Conservation (phyloP, 2,329 filamentous ascomycete species). For the Pseudocercospora eumusae region DNA sequence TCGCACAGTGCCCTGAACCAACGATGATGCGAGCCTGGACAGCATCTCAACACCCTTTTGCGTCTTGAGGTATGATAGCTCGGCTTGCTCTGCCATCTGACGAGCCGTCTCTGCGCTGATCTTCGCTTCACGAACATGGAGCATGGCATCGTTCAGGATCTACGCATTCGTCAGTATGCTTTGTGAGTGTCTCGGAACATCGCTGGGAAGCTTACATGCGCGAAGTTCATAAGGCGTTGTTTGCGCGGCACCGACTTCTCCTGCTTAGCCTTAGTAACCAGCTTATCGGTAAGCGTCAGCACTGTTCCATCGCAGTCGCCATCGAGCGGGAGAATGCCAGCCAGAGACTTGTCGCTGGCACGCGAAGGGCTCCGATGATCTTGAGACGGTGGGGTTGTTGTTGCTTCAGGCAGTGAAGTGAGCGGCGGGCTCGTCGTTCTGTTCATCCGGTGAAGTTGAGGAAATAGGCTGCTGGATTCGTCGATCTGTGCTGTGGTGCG, state of each 20-base stretch:
- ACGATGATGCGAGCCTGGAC: constrained; percentile 19
- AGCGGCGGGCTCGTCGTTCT: constrained; percentile 7
- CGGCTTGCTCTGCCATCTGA: constrained; percentile 31
- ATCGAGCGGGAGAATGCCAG: constrained; percentile 1
- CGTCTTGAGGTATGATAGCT: constrained; percentile 34
- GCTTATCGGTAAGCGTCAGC: constrained; percentile 13
- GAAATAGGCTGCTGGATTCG: neutral
- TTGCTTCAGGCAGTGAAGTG: neutral
- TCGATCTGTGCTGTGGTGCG: neutral
- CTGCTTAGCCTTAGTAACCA: constrained; percentile 18
- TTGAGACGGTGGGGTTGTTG: neutral
- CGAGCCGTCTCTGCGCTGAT: constrained; percentile 32
- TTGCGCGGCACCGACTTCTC: constrained; percentile 14
- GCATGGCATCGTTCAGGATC: constrained; percentile 31
- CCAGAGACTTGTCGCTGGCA: constrained; percentile 12
- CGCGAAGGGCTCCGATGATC: constrained; percentile 1
- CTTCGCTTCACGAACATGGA: constrained; percentile 33
- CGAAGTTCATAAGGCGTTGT: constrained; percentile 22
- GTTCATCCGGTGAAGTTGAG: neutral
- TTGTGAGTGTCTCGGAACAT: neutral
- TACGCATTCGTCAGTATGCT: constrained; percentile 9
- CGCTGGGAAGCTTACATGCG: constrained; percentile 21
- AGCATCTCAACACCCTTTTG: constrained; percentile 32
- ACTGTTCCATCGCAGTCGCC: constrained; percentile 9
- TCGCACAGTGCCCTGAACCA: constrained; percentile 11